Base-by-base conservation (phyloP, 2,329 filamentous ascomycete genomes). In the Zasmidium cellare region DNA sequence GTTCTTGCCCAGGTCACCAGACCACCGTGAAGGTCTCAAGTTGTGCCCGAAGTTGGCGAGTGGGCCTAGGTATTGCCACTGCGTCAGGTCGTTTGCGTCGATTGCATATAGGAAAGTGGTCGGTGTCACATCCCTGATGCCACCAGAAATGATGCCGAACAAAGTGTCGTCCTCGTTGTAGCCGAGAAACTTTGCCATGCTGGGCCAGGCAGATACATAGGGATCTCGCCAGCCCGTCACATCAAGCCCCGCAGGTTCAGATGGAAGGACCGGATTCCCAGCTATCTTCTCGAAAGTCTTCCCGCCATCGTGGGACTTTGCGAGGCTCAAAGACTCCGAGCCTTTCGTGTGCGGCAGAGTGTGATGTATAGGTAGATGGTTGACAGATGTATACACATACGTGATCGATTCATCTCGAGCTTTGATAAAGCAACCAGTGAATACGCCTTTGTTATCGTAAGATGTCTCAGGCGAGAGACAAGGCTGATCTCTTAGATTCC, bases 91-190 rank as follows among this genome's bases (percentile, higher is more conserved):
- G 1, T 67, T 60, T 0, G 72, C 68, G 3, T 77, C 66, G 18
- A 82, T 68, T 0, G 71, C 67, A 57, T 83, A 83, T 0, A 82
- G 65, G 54, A 82, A 82, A 0, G 75, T 74, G 0, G 77, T 78
- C 0, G 81, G 80, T 0, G 75, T 75, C 12, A 73, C 51, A 14
- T 68, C 69, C 5, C 67, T 58, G 22, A 82, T 70, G 0, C 80
- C 80, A 1, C 81, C 80, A 0, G 80, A 80, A 9, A 83, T 70
- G 12, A 81, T 72, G 2, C 79, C 81, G 56, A 80, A 81, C 0
- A 82, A 66, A 3, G 59, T 67, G 3, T 63, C 28, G 9, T 62
- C 53, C 3, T 60, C 24, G 18, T 61, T 51, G 3, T 61, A 38
- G 19, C 56, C 57, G 7, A 69, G 55, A 6, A 60, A 51, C 12